Base-by-base conservation (phyloP, 2,329 filamentous ascomycete genomes). In the Cytospora schulzeri region DNA sequence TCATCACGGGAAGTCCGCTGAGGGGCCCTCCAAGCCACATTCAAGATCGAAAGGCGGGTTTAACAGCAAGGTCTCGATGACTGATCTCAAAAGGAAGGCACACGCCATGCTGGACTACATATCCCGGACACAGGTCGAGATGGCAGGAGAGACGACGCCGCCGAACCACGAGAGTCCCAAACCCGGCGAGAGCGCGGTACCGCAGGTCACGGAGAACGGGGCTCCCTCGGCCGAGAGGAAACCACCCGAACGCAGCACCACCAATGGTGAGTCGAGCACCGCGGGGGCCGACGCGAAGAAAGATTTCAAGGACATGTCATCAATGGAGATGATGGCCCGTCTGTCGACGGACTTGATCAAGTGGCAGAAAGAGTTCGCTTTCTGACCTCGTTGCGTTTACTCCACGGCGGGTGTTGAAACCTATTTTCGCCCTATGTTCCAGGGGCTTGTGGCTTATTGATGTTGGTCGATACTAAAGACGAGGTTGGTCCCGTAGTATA, bases 101-200 rank as follows among this genome's bases (percentile, higher is more conserved):
- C 86, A 91, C 4, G 90, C 86, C 24, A 96, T 97, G 73, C 83
- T 96, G 65, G 92, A 95, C 70, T 97, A 94, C 73, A 97, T 97
- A 68, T 89, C 91, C 4, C 88, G 92, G 69, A 94, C 92, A 64
- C 93, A 97, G 75, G 83, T 96, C 8, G 93, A 97, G 72, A 85
- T 96, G 77, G 92, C 91, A 1, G 87, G 85, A 33, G 89, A 88
- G 66, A 77, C 79, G 75, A 77, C 78, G 67, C 81, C 77, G 8
- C 73, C 76, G 60, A 71, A 77, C 26, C 76, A 77, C 41, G 72
- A 79, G 50, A 71, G 70, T 68, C 77, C 71, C 54, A 74, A 75
- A 11, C 69, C 73, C 41, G 77, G 76, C n/a, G 73, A 75, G 31
- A 73, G 66, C 63, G 69, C 66, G 67, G 68, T 66, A 66, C 70